Evolutionary conservation across 1,284 basidiomycete genomes (phyloP), one percentile per base, ranked within the genome.

Genomic region (Peniophora sp.): DNA sequence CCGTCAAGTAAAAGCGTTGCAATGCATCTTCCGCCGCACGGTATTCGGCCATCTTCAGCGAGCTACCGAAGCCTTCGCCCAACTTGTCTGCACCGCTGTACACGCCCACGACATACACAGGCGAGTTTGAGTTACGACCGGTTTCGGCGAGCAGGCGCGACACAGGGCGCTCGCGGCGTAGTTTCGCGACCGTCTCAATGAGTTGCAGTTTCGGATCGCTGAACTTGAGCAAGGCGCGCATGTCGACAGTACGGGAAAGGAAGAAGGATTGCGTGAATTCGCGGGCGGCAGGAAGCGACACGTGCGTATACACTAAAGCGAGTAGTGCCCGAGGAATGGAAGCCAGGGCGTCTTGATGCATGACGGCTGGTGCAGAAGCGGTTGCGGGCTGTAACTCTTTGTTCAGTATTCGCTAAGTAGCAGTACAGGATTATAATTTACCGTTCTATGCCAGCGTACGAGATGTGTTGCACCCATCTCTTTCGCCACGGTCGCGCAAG

Each of bases 31-130:
- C 90, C 3, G 91, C 90, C 19, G 91, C 89, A 53, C 97, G 76
- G 69, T 84, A 97, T 69, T 98, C 92, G 16, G 94, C 95, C 96
- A 99, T 99, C 63, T 82, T 83, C 52, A 97, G 73, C 16, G 90
- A 93, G 59, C 84, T 90, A 46, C 97, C 97, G 63, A 93, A 93
- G 8, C 94, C 95, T 70, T 99, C 95, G 12, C 96, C 93, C 2
- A 99, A 78, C 69, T 97, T 85, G 56, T 89, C 87, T 19, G 79
- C 80, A 6, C 89, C 88, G n/a, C 90, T 89, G 67, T 83, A 98
- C 47, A 97, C 87, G 20, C 94, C 96, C 10, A 97, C 89, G 14
- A 97, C 89, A 65, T 92, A 99, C 38, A 97, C 78, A 0, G 96
- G 94, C 6, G 89, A 86, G 59, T 91, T 90, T 2, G 90, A 89